Percentiles rank a stretch among this genome's conserved stretches.
These are phyloP conservation scores for Lodderomyces theae DNA, from an alignment of 1,139 yeast species.

Conservation along the genomic window DNA sequence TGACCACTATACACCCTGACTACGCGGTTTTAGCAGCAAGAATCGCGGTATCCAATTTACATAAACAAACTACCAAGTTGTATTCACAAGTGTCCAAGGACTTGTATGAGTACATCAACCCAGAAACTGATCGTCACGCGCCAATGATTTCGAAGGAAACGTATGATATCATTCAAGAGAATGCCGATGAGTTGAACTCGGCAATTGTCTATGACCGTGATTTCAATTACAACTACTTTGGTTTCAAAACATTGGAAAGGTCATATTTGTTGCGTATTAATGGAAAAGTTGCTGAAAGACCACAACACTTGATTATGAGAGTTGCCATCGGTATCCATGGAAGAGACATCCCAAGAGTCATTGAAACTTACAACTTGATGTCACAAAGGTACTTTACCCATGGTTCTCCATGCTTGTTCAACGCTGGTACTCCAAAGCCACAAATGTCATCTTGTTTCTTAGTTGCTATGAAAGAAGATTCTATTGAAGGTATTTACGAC, in stretches of 20 bases:
- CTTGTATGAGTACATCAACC: slow-evolving; percentile 69
- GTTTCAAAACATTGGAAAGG: slow-evolving; percentile 84
- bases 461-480: slow-evolving; percentile 85
- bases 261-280: slow-evolving; percentile 69
- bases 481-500: slow-evolving; percentile 86
- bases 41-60: slow-evolving; percentile 86
- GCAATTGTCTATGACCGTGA: slow-evolving; percentile 85
- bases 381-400: slow-evolving; percentile 81
- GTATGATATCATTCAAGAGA: slow-evolving; percentile 57
- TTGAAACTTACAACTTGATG: slow-evolving; percentile 84
- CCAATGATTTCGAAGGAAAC: slow-evolving; percentile 82
- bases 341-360: slow-evolving; percentile 61
- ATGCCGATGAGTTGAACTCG: slow-evolving; percentile 71
- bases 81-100: slow-evolving; percentile 75
- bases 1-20: slow-evolving; percentile 97
- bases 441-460: slow-evolving; percentile 90
- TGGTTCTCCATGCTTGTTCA: slow-evolving; percentile 86
- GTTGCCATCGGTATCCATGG: slow-evolving; percentile 90
- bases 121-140: slow-evolving; percentile 64
- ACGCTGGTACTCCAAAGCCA: slow-evolving; percentile 85
- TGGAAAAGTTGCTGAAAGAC: slow-evolving; percentile 83
- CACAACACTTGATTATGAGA: slow-evolving; percentile 87
- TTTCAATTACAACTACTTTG: slow-evolving; percentile 78
- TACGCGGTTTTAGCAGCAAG: slow-evolving; percentile 94
- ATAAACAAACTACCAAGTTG: slow-evolving; percentile 88